Percentiles rank a stretch among this genome's conserved stretches.
Conservation (phyloP, 202 grass and related monocot species). For the Carex arenaria region DNA sequence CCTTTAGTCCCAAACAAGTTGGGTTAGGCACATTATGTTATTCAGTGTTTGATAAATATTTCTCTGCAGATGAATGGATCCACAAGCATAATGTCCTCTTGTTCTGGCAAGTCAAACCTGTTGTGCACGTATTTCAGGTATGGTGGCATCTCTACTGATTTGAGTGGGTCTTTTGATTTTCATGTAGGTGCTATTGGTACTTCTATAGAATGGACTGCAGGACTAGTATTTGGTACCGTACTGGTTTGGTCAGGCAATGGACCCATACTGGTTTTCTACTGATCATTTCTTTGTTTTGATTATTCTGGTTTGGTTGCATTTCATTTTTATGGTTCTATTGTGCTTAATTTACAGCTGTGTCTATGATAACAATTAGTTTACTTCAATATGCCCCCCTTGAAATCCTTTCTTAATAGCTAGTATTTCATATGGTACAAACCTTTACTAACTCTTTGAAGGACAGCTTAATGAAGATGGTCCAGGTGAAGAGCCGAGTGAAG, state of each 20-base stretch:
- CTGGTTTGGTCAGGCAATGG: neutral
- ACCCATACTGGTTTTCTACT: neutral
- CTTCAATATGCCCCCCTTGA: neutral
- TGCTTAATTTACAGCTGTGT: neutral
- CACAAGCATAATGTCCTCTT: conserved; percentile 77
- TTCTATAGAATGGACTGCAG: neutral
- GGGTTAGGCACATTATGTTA: neutral
- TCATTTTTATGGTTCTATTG: neutral
- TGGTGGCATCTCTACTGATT: neutral
- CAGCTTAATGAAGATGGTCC: conserved; percentile 97
- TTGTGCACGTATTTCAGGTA: conserved; percentile 88
- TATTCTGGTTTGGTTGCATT: neutral
- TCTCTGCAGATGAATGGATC: conserved; percentile 58
- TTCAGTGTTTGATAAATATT: conserved; percentile 1
- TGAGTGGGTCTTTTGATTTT: neutral
- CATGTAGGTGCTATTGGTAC: neutral
- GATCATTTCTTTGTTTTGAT: neutral
- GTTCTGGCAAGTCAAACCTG: conserved; percentile 98
- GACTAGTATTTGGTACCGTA: neutral
- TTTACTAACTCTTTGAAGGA: conserved; percentile 3
- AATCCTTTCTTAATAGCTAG: neutral
- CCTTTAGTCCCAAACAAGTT: too few relatives aligned
- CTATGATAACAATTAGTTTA: neutral
- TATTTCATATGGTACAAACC: neutral
- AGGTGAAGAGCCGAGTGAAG: conserved; percentile 89